Base-by-base conservation (phyloP, 805 yeast species). In the Cyberlindnera japonica region DNA sequence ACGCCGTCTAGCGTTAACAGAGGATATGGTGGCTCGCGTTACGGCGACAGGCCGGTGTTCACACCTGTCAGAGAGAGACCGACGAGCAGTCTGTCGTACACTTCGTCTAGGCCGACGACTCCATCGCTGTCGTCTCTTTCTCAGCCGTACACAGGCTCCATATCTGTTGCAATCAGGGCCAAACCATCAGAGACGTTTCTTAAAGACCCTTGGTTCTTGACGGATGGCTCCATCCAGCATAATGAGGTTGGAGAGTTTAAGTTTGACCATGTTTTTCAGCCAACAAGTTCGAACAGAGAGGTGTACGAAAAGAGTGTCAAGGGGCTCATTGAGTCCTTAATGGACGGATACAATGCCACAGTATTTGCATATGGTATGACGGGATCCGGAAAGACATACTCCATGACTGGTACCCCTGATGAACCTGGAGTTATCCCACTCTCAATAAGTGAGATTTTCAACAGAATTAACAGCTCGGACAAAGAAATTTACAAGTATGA, bases 321-420 rank as follows among this genome's bases (percentile, higher is more conserved):
- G 50, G 77, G 68, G 25, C 71, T 73, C 60, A 79, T 72, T 27
- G 65, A 56, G 47, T 76, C 71, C 58, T 78, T 75, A 46, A 71
- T 72, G 51, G 80, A 79, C 13, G 96, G 96, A 0, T 90, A 65
- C 60, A 88, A 88, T 55, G 90, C 90, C 13, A 89, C 96, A 0
- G 78, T 90, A 1, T 88, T 91, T 59, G 97, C 98, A 0, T 91
- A 93, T 57, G 99, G 99, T 3, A 98, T 91, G 65, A 93, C 99
- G 0, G 96, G 93, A 0, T 83, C 97, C 0, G 99, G 99, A 5
- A 93, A 93, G 58, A 91, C 98, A 0, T 83, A 68, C 59, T 93
- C 99, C 1, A 93, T 93, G 98, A 74, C 88, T 77, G 70, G 71
- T 38, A 68, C 77, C 27, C 33, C 35, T 3, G 64, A 73, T 15